phyloP scores from a whole-genome alignment of 495 filamentous ascomycete species.

The Oleoguttula mirabilis region DNA sequence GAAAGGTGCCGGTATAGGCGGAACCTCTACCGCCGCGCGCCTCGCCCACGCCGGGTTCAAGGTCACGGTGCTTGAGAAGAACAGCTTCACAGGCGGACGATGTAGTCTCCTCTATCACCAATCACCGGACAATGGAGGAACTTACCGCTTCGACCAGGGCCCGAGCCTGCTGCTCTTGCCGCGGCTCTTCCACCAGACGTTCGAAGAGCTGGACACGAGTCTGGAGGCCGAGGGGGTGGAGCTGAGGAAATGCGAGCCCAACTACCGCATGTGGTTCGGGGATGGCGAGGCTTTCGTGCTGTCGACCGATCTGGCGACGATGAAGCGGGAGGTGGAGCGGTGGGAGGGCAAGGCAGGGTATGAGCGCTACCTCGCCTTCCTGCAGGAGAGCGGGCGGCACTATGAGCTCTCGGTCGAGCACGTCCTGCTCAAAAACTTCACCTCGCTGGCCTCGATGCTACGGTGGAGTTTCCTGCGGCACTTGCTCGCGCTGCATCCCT shows the following conservation, averaged over 20 bases:
- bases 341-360: slow-evolving; percentile 56
- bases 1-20: slow-evolving; percentile 54
- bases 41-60: slow-evolving; percentile 52
- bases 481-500: slow-evolving; percentile 47
- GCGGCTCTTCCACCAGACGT: slow-evolving; percentile 50
- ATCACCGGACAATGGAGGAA: slow-evolving; percentile 13
- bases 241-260: slow-evolving; percentile 55
- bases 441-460: slow-evolving; percentile 39
- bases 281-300: slow-evolving; percentile 48
- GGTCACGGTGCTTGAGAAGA: slow-evolving; percentile 59
- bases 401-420: slow-evolving; percentile 50
- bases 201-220: slow-evolving; percentile 49
- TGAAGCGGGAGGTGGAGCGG: slow-evolving; percentile 56
- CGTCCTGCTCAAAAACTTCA: slow-evolving; percentile 53
- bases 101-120: slow-evolving; percentile 42
- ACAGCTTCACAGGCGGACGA: slow-evolving; percentile 51
- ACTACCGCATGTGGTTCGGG: slow-evolving; percentile 57
- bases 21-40: slow-evolving; percentile 52
- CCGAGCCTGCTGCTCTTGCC: slow-evolving; percentile 59
- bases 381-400: slow-evolving; percentile 50
- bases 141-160: slow-evolving; percentile 60
- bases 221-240: slow-evolving; percentile 46
- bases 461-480: slow-evolving; percentile 40
- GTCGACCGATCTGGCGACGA: slow-evolving; percentile 46
- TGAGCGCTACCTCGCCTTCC: slow-evolving; percentile 46